Base-by-base conservation (phyloP, 352 stramenopile species). In the Phytopythium montanum region DNA sequence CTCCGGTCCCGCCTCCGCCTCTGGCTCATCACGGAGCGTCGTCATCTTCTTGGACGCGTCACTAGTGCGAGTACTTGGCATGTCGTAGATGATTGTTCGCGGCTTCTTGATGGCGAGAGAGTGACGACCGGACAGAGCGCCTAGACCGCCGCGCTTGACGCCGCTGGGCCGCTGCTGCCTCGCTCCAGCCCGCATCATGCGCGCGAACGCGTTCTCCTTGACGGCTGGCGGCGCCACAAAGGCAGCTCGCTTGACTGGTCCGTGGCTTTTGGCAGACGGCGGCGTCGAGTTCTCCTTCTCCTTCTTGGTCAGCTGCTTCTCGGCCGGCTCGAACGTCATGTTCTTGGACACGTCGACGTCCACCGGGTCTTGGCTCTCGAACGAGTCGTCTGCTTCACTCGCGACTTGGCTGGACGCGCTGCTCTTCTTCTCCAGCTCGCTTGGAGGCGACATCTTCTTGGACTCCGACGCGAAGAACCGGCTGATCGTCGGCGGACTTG, bases 171-270 rank as follows among this genome's bases (percentile, higher is more conserved):
- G 79, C 25, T 81, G 72, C 14, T 88, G 60, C 53, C 74, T 62
- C 26, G 79, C 81, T 0, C 81, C 82, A 21, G 85, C 85, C 16
- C 72, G 68, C 78, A 94, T 90, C 80, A 94, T 90, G 26, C 85
- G 72, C 31, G 81, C 77, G 58, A 94, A 94, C 2, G 85, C 85
- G n/a, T 87, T 94, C 59, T 91, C 80, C 50, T 84, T 82, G 26
- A 39, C 29, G 9, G 56, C 54, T n/a, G n/a, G n/a, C 2, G 48
- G n/a, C 21, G 42, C 10, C 7, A 45, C 42, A 28, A 14, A 14
- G 6, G 5, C 13, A 21, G n/a, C 42, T 23, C 13, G 36, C 16
- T 38, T 26, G 60, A 33, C 14, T 25, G 41, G 1, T 26, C 25
- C 2, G 18, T 21, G 12, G 29, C 38, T 39, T 8, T 25, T 61